Evolutionary conservation across 805 yeast genomes (phyloP).

Genomic region (Sugiyamaella qingdaonensis): DNA sequence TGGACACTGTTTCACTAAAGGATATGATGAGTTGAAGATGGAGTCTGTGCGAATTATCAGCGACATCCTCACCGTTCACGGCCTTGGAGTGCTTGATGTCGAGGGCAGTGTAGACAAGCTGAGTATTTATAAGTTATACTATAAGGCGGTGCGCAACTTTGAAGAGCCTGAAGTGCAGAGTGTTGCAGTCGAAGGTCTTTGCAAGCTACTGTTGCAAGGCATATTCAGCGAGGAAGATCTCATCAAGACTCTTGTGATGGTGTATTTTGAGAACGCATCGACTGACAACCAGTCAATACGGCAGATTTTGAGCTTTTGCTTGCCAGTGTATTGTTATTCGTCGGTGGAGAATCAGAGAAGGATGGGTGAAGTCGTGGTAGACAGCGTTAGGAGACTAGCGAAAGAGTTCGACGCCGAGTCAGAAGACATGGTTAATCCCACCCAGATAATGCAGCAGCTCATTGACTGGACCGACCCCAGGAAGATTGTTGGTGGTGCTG

Average conservation of each 20-base stretch:
- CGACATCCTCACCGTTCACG: constrained; percentile 76
- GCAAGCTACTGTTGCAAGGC: constrained; percentile 76
- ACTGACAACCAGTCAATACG: constrained; percentile 59
- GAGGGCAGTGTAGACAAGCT: constrained; percentile 54
- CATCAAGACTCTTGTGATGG: constrained; percentile 53
- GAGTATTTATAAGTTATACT: constrained; percentile 65
- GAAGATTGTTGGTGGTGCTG: constrained; percentile 41
- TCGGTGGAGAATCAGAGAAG: constrained; percentile 66
- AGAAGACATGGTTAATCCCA: constrained; percentile 38
- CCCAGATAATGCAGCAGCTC: constrained; percentile 61
- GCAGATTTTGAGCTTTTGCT: constrained; percentile 79
- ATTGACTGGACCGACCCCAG: constrained; percentile 81
- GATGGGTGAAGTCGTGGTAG: constrained; percentile 42
- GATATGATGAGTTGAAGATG: constrained; percentile 57
- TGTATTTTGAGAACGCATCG: constrained; percentile 71
- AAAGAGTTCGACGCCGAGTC: constrained; percentile 37
- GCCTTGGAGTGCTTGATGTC: constrained; percentile 59
- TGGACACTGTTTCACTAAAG: constrained; percentile 65
- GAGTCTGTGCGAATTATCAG: constrained; percentile 66
- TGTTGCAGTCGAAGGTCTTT: constrained; percentile 78
- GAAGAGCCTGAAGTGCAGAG: constrained; percentile 67
- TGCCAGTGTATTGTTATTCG: constrained; percentile 83
- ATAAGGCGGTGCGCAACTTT: constrained; percentile 49
- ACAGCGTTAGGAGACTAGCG: constrained; percentile 44
- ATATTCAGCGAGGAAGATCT: constrained; percentile 66